Evolutionary conservation across 257 asterid genomes (phyloP).

Genomic region (Nicotiana paniculata): DNA sequence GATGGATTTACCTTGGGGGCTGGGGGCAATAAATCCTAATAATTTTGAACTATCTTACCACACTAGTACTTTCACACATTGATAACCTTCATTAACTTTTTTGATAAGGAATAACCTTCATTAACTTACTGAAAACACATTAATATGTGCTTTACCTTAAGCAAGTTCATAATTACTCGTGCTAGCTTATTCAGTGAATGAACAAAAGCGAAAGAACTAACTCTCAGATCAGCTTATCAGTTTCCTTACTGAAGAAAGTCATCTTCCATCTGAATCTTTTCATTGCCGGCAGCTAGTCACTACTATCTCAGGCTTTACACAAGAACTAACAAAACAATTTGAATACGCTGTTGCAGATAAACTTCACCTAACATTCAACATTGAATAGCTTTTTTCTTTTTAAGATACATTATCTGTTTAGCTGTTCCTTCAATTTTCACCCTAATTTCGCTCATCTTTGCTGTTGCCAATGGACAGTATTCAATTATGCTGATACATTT

Average conservation of each 20-base stretch:
- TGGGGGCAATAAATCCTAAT: not conserved
- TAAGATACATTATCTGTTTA: not conserved
- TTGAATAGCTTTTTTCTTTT: not conserved
- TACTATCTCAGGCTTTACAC: not conserved
- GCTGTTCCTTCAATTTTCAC: not conserved
- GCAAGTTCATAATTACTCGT: not conserved
- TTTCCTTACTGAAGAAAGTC: not conserved
- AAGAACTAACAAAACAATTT: not conserved
- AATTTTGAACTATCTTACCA: not conserved
- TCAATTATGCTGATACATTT: not conserved
- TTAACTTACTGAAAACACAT: not conserved
- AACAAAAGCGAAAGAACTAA: not conserved
- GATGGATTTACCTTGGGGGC: not conserved
- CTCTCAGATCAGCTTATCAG: slow-evolving; percentile 1
- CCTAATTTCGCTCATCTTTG: not conserved
- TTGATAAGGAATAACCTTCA: not conserved
- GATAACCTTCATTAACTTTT: not conserved
- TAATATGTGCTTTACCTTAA: not conserved
- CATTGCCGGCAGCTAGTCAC: not conserved
- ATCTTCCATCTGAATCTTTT: not conserved
- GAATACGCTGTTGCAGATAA: not conserved
- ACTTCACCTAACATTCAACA: not conserved
- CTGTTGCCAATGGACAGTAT: not conserved
- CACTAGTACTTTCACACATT: not conserved
- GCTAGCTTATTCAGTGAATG: not conserved